Base-by-base conservation (phyloP, 768 basidiomycete species). In the Baorangia bicolor region DNA sequence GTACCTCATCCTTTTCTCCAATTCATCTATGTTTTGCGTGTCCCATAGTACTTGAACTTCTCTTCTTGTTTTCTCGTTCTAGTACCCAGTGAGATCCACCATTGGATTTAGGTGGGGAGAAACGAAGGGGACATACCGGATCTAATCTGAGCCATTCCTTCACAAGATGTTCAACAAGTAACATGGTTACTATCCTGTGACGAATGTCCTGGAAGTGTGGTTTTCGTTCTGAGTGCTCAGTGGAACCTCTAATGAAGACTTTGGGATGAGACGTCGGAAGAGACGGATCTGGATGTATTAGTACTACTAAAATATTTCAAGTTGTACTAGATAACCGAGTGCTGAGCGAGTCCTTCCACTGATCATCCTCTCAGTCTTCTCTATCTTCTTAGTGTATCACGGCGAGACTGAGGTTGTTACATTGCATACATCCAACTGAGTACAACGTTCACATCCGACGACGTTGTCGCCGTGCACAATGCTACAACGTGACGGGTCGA, bases 111-210 rank as follows among this genome's bases (percentile, higher is more conserved):
- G 5, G 41, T 23, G 9, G 23, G 35, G 25, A 42, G 14, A 27
- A 23, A 27, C 18, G 16, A 44, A 47, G 4, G 25, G 16, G 18
- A 39, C 54, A n/a, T 52, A 81, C 82, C 52, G 74, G 70, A 62
- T 83, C 82, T 37, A 81, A 56, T 45, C 70, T 72, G 42, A 83
- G 68, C 82, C 82, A 83, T 61, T 81, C 77, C 13, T 69, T 68
- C n/a, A 81, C 80, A 28, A 81, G 73, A 20, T 69, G 57, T 54
- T 78, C 71, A 27, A 84, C 71, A 27, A 84, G 67, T 13, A 56
- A 53, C 49, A 57, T 60, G 6, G 25, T 34, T 34, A 25, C 12
- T 23, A 42, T 11, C 37, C 25, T 42, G 43, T 10, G 18, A 43
- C 39, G 5, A 23, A 34, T 18, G 44, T n/a, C 7, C 27, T 27